These are phyloP conservation scores for Lycium barbarum DNA, from an alignment of 257 asterid species.

Conservation along the genomic window DNA sequence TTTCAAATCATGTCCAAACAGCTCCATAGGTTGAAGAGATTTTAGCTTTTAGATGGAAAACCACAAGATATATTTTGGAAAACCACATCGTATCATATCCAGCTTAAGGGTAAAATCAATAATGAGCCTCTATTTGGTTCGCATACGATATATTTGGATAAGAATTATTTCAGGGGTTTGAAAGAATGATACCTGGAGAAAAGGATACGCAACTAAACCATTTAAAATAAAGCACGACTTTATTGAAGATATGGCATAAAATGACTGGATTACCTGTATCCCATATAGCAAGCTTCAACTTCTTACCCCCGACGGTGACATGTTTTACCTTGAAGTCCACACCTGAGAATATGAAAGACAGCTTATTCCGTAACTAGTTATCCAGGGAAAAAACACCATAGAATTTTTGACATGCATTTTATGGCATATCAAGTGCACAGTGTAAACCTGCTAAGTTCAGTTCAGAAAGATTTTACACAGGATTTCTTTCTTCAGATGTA, in stretches of 20 bases:
- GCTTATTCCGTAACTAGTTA: neutral
- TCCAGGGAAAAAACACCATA: neutral
- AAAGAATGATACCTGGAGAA: neutral
- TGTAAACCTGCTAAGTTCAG: neutral
- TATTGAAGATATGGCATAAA: neutral
- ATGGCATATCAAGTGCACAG: neutral
- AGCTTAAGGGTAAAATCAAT: slow-evolving; percentile 1
- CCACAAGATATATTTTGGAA: neutral
- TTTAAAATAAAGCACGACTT: neutral
- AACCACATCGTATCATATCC: neutral
- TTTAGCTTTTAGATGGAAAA: neutral
- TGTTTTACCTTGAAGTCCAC: slow-evolving; percentile 97
- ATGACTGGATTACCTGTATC: slow-evolving; percentile 73
- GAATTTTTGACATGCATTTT: neutral
- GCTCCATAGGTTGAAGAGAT: neutral
- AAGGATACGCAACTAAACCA: neutral
- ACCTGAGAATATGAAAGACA: slow-evolving; percentile 49
- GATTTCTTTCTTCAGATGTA: neutral
- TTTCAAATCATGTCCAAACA: too few species aligned
- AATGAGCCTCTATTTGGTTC: neutral
- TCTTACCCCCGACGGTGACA: slow-evolving; percentile 88
- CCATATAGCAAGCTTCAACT: slow-evolving; percentile 98
- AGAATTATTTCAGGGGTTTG: neutral
- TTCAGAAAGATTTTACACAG: neutral
- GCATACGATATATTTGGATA: neutral